Conservation (phyloP, 805 yeast genomes). For the Huiozyma naganishii region DNA sequence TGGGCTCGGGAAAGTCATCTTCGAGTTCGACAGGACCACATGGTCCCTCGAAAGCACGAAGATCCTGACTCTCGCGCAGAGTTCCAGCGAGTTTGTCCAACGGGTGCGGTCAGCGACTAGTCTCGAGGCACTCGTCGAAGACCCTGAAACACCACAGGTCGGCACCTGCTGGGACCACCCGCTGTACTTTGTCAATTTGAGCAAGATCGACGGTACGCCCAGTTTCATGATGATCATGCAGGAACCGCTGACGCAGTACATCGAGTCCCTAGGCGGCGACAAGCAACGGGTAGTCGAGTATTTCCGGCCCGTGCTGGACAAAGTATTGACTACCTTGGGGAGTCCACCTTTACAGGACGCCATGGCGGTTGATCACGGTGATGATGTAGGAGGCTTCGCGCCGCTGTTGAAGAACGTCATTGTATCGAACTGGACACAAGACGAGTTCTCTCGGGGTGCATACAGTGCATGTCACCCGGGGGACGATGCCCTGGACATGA, state of each 20-base stretch:
- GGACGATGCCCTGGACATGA: slow-evolving; percentile 56
- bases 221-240: slow-evolving; percentile 59
- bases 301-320: slow-evolving; percentile 39
- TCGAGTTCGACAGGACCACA: slow-evolving; percentile 53
- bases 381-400: neutral
- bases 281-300: slow-evolving; percentile 47
- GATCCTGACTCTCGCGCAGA: slow-evolving; percentile 34
- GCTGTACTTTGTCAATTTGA: slow-evolving; percentile 47
- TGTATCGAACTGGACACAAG: slow-evolving; percentile 66
- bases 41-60: slow-evolving; percentile 51
- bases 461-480: slow-evolving; percentile 62
- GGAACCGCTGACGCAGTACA: slow-evolving; percentile 56
- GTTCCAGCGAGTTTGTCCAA: slow-evolving; percentile 8
- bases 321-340: slow-evolving; percentile 11
- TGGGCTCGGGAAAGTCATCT: slow-evolving; percentile 58
- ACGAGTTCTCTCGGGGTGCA: slow-evolving; percentile 72
- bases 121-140: slow-evolving; percentile 9
- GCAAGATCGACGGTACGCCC: slow-evolving; percentile 38
- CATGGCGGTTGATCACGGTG: neutral
- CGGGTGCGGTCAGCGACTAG: slow-evolving; percentile 12
- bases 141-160: slow-evolving; percentile 3
- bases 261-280: slow-evolving; percentile 38
- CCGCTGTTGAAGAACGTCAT: slow-evolving; percentile 35
- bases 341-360: slow-evolving; percentile 7
- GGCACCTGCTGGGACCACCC: slow-evolving; percentile 47